These are phyloP conservation scores for Sclerotinia nivalis DNA, from an alignment of 2,329 filamentous ascomycete species.

Conservation along the genomic window DNA sequence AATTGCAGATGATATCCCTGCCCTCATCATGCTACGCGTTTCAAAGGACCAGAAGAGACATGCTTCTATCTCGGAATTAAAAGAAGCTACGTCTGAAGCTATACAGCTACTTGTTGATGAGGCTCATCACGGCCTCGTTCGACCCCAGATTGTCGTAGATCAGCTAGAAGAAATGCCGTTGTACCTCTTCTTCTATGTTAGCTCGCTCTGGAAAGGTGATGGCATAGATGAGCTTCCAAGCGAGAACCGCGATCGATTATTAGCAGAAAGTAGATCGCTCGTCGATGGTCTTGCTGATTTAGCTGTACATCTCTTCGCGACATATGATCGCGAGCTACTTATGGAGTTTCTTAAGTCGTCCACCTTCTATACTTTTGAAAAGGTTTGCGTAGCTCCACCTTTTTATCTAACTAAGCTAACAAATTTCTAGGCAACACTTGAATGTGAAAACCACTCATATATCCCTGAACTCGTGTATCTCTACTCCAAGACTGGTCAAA, in stretches of 20 bases:
- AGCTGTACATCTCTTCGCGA: slow-evolving; percentile 81
- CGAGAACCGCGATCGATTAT: slow-evolving; percentile 57
- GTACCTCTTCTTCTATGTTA: slow-evolving; percentile 91
- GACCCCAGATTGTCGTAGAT: slow-evolving; percentile 71
- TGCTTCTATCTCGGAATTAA: slow-evolving; percentile 69
- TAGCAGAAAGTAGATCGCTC: slow-evolving; percentile 63
- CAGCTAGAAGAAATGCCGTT: slow-evolving; percentile 71
- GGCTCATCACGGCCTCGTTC: slow-evolving; percentile 83
- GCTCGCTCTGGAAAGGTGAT: slow-evolving; percentile 79
- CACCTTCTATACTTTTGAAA: slow-evolving; percentile 85
- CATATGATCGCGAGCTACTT: slow-evolving; percentile 75
- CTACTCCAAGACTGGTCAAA: slow-evolving; percentile 91
- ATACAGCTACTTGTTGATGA: slow-evolving; percentile 87
- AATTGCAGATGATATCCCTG: slow-evolving; percentile 84
- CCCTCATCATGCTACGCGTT: slow-evolving; percentile 85
- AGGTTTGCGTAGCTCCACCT: slow-evolving; percentile 45
- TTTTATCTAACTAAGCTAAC: slow-evolving; percentile 21
- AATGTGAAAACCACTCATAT: slow-evolving; percentile 80
- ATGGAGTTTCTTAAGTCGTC: slow-evolving; percentile 86
- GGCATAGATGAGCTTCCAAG: slow-evolving; percentile 56
- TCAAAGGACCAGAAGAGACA: slow-evolving; percentile 66
- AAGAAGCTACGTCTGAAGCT: slow-evolving; percentile 78
- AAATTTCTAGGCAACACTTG: slow-evolving; percentile 58
- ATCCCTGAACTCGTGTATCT: slow-evolving; percentile 94
- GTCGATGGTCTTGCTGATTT: slow-evolving; percentile 87